Evolutionary conservation across 2,329 filamentous ascomycete genomes (phyloP), one percentile per base, ranked within the genome.

Genomic region (Fusarium tjaetaba): DNA sequence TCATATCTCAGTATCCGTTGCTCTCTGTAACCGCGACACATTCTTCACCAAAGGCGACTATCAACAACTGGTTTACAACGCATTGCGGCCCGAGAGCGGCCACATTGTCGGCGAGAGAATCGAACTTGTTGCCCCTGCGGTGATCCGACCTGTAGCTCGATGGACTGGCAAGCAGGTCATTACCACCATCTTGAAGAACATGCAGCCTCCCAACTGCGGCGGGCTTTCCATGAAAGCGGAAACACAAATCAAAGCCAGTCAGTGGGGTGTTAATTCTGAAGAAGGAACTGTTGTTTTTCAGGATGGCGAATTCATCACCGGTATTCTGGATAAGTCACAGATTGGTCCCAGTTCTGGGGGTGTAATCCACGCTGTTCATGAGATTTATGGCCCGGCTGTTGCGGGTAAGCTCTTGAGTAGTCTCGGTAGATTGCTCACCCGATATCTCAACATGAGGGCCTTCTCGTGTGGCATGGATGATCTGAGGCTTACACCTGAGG

Each of bases 381-480:
- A 99, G 80, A 90, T 95, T 3, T 98, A 98, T 80, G 96, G 97
- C 5, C 93, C 96, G 65, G 92, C 92, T 22, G 88, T 93, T 72
- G 96, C 96, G 26, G 96, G 96, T 39, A 94, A 94, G 79, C 86
- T 97, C 15, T 89, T 99, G 61, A 97, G 95, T 85, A 93, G 96
- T 76, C 87, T 99, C 62, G 96, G 96, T 61, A 91, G 96, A 64
- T 87, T 99, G 32, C 85, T 99, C 72, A 99, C 96, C 0, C 93
- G 95, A 78, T 92, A 95, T 73, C 87, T 98, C 69, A 94, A 96
- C 79, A 97, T 98, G 91, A 90, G 95, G 58, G 96, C 96, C 4
- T 98, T 98, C 81, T 96, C 94, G 73, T 99, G 96, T 82, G 97
- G 97, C 80, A 97, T 99, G 83, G 96, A 99, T 78, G 97, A 99